Evolutionary conservation across 208 protist species (phyloP), one percentile per base, ranked within the genome.

Genomic region (Crithidia thermophila): DNA sequence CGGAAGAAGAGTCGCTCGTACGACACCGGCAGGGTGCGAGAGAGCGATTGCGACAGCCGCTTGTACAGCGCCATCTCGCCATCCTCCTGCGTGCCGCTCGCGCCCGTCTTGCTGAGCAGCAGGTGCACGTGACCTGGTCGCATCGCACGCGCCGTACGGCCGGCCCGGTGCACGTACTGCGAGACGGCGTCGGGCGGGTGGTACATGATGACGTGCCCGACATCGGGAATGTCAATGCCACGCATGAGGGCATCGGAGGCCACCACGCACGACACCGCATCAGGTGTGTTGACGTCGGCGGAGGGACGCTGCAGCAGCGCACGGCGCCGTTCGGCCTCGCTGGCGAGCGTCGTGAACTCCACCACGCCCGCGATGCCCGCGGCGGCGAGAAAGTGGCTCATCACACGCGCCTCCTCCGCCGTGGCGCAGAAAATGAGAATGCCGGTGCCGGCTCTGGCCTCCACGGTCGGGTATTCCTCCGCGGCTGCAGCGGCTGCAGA

Each of bases 121-220:
- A 94, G 55, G 71, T 96, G 85, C 25, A 94, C 50, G 49, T 94
- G 88, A 3, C 91, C 91, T 0, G 74, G 75, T 10, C 85, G 79
- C 85, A 93, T 86, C 20, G 98, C 98, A 42, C 98, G 86, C 5
- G 97, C 98, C 27, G 98, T 99, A 39, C 98, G 91, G 8, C 98
- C 98, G 4, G 97, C 91, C 21, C 98, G 86, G 64, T 99, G 98
- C 34, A 99, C 95, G 68, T 99, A 99, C 74, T 99, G 95, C 57
- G 98, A 95, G 11, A 97, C 57, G 20, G 82, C 85, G 25, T 84
- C 78, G 0, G 93, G 94, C 6, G 88, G 68, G 67, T 93, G 87
- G 81, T 97, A 97, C 81, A 95, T 96, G 58, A 98, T 87, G 30
- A 98, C 92, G 62, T 91, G 87, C 0, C 84, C 87, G 0, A 97